These are phyloP conservation scores for Diaporthe velutina DNA, from an alignment of 2,329 filamentous ascomycete genomes.

Conservation along the genomic window DNA sequence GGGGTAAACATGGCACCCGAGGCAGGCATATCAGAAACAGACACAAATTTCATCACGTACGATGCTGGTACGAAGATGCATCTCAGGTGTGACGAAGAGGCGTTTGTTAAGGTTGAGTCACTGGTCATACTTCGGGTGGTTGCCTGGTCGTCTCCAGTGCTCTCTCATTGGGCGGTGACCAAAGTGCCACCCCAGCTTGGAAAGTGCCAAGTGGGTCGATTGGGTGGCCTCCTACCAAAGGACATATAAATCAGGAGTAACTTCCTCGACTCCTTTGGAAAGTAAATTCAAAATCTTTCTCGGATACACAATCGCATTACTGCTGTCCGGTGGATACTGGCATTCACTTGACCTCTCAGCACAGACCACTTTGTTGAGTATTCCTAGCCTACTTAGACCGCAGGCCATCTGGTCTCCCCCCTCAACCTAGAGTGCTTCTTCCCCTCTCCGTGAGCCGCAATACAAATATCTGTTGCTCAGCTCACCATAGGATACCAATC, in stretches of 20 bases:
- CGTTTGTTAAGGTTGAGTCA: constrained; percentile 16
- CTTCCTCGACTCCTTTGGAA: not conserved
- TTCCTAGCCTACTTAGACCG: too few relatives aligned
- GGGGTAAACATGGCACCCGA: not conserved
- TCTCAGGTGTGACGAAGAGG: not conserved
- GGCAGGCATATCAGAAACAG: too few relatives aligned
- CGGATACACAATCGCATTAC: not conserved
- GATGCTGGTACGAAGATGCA: not conserved
- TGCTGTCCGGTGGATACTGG: too few relatives aligned
- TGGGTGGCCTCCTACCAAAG: not conserved
- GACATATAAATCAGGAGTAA: constrained; percentile 7
- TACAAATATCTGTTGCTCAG: too few relatives aligned
- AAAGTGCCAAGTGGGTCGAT: constrained; percentile 17
- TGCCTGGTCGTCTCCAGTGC: not conserved
- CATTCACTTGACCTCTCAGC: too few relatives aligned
- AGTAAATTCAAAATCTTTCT: too few relatives aligned
- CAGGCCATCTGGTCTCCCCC: too few relatives aligned
- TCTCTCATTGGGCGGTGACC: constrained; percentile 17
- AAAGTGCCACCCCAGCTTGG: not conserved
- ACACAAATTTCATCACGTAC: not conserved
- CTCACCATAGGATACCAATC: too few relatives aligned
- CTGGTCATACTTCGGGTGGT: not conserved
- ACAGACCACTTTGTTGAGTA: too few relatives aligned
- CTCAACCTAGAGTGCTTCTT: too few relatives aligned
- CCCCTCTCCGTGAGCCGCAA: too few relatives aligned